phyloP scores from a whole-genome alignment of 495 filamentous ascomycete species.

The Hyphodiscus hymeniophilus region DNA sequence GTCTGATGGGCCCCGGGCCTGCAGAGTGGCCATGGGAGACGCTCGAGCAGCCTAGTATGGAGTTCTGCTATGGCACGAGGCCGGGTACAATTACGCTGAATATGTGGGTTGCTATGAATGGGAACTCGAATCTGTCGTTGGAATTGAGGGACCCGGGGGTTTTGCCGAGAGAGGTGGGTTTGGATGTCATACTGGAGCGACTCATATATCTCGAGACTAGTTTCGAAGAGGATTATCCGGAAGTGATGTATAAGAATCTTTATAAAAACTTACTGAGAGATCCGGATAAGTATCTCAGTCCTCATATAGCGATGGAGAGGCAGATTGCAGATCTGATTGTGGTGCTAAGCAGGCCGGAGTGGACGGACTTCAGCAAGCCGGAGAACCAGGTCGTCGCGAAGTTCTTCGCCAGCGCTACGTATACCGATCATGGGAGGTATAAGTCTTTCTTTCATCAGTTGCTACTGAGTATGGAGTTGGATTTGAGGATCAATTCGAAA shows the following conservation, averaged over 20 bases:
- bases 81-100: slow-evolving; percentile 56
- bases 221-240: slow-evolving; percentile 47
- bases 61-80: slow-evolving; percentile 47
- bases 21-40: slow-evolving; percentile 51
- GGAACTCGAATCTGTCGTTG: slow-evolving; percentile 37
- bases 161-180: slow-evolving; percentile 42
- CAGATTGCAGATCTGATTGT: slow-evolving; percentile 62
- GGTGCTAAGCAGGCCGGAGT: slow-evolving; percentile 50
- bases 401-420: slow-evolving; percentile 45
- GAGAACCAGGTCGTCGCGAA: slow-evolving; percentile 58
- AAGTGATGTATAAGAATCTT: slow-evolving; percentile 43
- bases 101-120: slow-evolving; percentile 44
- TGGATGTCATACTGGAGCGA: slow-evolving; percentile 44
- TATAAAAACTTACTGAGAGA: slow-evolving; percentile 43
- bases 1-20: slow-evolving; percentile 23
- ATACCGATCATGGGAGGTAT: slow-evolving; percentile 31
- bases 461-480: slow-evolving; percentile 58
- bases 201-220: slow-evolving; percentile 46
- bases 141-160: slow-evolving; percentile 41
- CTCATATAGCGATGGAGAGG: slow-evolving; percentile 49
- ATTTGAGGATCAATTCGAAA: slow-evolving; percentile 49
- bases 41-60: slow-evolving; percentile 56
- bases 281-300: slow-evolving; percentile 39
- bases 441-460: slow-evolving; percentile 65
- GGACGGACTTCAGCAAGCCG: slow-evolving; percentile 59